Percentiles rank a stretch among this genome's conserved stretches.
Conservation (phyloP, 179 eudicot genomes). For the Actinidia chinensis region DNA sequence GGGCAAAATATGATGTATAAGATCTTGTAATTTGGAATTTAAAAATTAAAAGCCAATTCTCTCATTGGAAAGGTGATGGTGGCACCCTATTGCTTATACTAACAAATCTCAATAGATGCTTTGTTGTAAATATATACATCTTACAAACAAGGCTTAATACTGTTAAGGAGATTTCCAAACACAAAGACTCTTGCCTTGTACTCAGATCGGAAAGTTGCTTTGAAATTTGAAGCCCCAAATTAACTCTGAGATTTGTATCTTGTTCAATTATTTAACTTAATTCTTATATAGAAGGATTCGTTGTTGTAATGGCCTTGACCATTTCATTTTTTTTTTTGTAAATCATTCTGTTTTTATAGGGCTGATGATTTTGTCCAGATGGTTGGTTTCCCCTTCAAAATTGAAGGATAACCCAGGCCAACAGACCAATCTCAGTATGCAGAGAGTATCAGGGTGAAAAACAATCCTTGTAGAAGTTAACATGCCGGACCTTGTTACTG, state of each 20-base stretch:
- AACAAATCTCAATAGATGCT: neutral
- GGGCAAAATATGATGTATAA: neutral
- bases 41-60: neutral
- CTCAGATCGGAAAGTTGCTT: neutral
- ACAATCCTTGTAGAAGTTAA: conserved; percentile 60
- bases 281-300: neutral
- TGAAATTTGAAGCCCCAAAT: neutral
- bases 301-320: neutral
- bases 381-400: conserved; percentile 59
- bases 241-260: neutral
- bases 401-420: conserved; percentile 64
- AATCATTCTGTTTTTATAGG: conserved; percentile 31
- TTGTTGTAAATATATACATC: neutral
- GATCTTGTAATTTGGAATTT: neutral
- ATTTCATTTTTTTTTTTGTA: neutral
- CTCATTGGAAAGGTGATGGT: too few species aligned
- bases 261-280: neutral
- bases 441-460: conserved; percentile 73
- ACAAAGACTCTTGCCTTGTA: neutral
- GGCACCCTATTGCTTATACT: neutral
- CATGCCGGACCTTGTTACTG: conserved; percentile 59
- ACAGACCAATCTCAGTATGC: conserved; percentile 53
- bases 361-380: conserved; percentile 46
- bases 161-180: neutral
- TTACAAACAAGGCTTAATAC: neutral